Base-by-base conservation (phyloP, 169 alveolate species). In the Plasmodium billcollinsi region DNA sequence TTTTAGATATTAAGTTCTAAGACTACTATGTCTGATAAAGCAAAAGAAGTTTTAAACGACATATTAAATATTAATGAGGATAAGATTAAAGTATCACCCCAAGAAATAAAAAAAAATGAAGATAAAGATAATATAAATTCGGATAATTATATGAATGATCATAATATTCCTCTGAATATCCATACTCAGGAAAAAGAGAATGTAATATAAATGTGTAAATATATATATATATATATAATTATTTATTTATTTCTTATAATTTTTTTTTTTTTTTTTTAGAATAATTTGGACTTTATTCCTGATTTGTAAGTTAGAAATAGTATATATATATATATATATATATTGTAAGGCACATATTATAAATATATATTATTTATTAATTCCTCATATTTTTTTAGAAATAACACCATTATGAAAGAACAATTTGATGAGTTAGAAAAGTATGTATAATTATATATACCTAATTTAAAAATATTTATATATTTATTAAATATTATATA, bases 1-100 rank as follows among this genome's bases (percentile, higher is more conserved):
- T 76, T 14, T 65, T n/a, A 76, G 89, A 76, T 76, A 52, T 45
- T 76, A 39, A 76, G 78, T 12, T 72, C 45, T 45, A 76, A 76
- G 45, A 76, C 89, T 45, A 63, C 89, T 12, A 76, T 76, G 89
- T 49, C 89, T 8, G 76, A 76, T 76, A 76, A 62, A 59, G 89
- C 78, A 56, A 65, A 26, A 65, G 89, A 76, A 76, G 76, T 76
- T 15, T 65, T 76, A 76, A 76, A 65, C n/a, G 89, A 76, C 5
- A 50, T 76, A 33, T 52, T 76, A 71, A 65, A 76, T 66, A 47
- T 66, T 7, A 76, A 76, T 24, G 56, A 76, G 18, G 61, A 74
- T 1, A 65, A 24, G 5, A 45, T 15, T 50, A 76, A 76, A 76
- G 7, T 45, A 14, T 8, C 78, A 14, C 33, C 70, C 4, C 49